A percentile compares a stretch with the other conserved stretches of the same genome.
Conservation (phyloP, 2,329 filamentous ascomycete genomes). For the Xylaria sp. region DNA sequence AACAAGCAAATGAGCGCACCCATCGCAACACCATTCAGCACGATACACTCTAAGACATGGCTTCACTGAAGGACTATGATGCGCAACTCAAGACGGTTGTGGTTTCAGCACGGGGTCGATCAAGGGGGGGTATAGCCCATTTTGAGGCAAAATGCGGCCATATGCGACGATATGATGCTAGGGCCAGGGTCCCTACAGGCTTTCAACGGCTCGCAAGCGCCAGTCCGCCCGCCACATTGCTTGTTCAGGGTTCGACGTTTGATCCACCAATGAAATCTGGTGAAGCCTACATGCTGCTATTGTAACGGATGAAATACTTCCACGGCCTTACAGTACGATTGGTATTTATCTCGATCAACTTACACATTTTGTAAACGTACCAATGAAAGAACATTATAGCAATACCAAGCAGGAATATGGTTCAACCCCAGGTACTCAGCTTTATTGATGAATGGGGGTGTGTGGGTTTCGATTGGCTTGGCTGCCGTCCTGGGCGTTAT, state of each 20-base stretch:
- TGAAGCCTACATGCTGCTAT: background rate
- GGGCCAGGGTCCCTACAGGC: background rate
- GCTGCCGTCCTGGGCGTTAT: background rate
- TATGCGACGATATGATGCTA: slow-evolving; percentile 30
- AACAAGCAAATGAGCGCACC: slow-evolving; percentile 16
- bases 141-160: slow-evolving; percentile 28
- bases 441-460: background rate
- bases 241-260: background rate
- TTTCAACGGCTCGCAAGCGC: background rate
- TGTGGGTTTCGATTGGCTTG: background rate
- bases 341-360: too few species aligned
- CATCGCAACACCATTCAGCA: slow-evolving; percentile 5
- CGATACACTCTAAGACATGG: slow-evolving; percentile 10
- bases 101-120: slow-evolving; percentile 43
- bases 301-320: background rate
- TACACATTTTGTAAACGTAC: background rate
- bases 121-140: slow-evolving; percentile 33
- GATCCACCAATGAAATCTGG: background rate
- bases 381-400: background rate
- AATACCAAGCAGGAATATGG: background rate
- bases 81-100: slow-evolving; percentile 41
- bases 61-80: slow-evolving; percentile 22
- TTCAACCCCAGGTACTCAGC: background rate
- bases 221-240: background rate
- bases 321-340: too few species aligned